A percentile compares a stretch with the other conserved stretches of the same genome.
phyloP scores from a whole-genome alignment of 2,329 filamentous ascomycete species.

The Tolypocladium tropicale region DNA sequence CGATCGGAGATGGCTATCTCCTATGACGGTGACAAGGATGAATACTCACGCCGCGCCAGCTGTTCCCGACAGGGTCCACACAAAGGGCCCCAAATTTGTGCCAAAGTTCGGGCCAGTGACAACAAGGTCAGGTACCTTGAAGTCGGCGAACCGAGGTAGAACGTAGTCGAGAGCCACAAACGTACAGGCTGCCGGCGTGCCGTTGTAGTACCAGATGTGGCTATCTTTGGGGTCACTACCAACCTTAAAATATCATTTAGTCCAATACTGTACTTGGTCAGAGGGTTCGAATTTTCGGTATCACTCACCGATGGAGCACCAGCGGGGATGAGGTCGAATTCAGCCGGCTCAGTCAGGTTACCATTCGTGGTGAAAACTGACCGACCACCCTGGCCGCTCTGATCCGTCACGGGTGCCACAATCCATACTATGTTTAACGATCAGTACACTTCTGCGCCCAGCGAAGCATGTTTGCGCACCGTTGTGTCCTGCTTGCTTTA shows the following conservation, averaged over 20 bases:
- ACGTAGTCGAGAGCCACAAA: neutral
- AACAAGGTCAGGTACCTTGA: neutral
- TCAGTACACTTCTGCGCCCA: neutral
- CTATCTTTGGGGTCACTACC: neutral
- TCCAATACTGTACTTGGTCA: neutral
- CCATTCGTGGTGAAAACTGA: neutral
- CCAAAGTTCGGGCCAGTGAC: neutral
- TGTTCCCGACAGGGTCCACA: neutral
- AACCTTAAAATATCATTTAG: neutral
- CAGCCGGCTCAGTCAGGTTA: neutral
- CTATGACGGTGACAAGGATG: neutral
- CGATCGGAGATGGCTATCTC: neutral
- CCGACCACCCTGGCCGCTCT: neutral
- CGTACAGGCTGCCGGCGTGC: neutral
- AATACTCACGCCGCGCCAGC: neutral
- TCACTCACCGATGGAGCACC: neutral
- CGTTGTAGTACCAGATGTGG: neutral
- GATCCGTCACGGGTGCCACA: neutral
- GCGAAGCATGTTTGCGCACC: neutral
- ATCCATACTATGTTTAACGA: neutral
- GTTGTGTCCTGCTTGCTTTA: neutral
- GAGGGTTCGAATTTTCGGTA: neutral
- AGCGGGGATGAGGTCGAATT: neutral
- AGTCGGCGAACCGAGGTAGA: neutral
- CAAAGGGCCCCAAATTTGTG: neutral